Evolutionary conservation across 108 stramenopile species (phyloP).

Genomic region (Bacterosira constricta): DNA sequence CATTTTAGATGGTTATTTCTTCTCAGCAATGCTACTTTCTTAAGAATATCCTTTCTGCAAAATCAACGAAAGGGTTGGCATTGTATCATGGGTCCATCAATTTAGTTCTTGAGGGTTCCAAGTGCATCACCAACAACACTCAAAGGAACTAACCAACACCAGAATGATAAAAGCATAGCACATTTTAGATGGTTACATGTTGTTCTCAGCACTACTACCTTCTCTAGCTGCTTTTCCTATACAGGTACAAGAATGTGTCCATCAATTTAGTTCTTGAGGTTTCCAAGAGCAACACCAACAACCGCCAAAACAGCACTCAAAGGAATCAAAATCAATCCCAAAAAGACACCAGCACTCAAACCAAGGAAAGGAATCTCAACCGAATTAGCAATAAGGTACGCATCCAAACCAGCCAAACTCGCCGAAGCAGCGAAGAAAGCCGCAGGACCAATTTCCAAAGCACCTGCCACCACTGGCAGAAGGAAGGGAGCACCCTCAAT

Average conservation of each 20-base stretch:
- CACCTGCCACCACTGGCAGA: slow-evolving; percentile 76
- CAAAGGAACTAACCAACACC: too few relatives aligned
- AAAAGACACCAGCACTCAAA: slow-evolving; percentile 59
- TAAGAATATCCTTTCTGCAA: too few relatives aligned
- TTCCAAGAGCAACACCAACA: slow-evolving; percentile 69
- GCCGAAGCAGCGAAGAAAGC: slow-evolving; percentile 78
- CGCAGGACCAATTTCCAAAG: slow-evolving; percentile 71
- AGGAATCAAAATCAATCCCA: slow-evolving; percentile 76
- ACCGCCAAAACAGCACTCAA: slow-evolving; percentile 61
- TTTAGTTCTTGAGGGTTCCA: slow-evolving; percentile 75
- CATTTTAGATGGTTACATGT: too few relatives aligned
- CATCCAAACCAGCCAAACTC: slow-evolving; percentile 56
- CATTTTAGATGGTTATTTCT: too few relatives aligned
- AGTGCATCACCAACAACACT: slow-evolving; percentile 71
- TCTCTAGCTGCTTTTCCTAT: too few relatives aligned
- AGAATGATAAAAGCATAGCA: too few relatives aligned
- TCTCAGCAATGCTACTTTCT: too few relatives aligned
- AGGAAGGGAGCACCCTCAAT: slow-evolving; percentile 84
- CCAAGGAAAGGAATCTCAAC: slow-evolving; percentile 84
- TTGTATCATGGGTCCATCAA: too few relatives aligned
- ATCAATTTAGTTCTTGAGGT: slow-evolving; percentile 79
- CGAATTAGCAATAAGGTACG: slow-evolving; percentile 53
- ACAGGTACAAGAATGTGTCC: too few relatives aligned
- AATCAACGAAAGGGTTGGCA: too few relatives aligned
- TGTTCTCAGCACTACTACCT: too few relatives aligned